Percentiles rank a stretch among this genome's conserved stretches.
Conservation (phyloP, 192 early-diverging fungal species). For the Umbelopsis vinacea region DNA sequence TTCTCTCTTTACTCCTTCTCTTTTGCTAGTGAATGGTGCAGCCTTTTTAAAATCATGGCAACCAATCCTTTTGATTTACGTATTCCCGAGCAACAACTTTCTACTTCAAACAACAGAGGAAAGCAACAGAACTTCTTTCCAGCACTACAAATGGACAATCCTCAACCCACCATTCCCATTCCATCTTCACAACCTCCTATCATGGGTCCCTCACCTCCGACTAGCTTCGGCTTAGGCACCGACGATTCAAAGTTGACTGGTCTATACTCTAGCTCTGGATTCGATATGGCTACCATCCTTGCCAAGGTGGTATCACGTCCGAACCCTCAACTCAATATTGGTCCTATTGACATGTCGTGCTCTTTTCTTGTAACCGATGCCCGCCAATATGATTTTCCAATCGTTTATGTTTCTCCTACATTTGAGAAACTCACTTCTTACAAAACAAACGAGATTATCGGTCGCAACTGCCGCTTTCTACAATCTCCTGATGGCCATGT, state of each 20-base stretch:
- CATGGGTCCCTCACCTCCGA: neutral
- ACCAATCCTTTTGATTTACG: neutral
- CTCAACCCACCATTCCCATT: neutral
- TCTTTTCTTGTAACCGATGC: conserved; percentile 52
- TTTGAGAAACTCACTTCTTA: conserved; percentile 63
- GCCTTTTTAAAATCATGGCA: neutral
- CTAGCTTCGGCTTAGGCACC: neutral
- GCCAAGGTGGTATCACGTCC: conserved; percentile 40
- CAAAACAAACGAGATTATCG: conserved; percentile 38
- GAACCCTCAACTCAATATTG: conserved; percentile 60
- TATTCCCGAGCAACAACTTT: neutral
- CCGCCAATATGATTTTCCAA: conserved; percentile 55
- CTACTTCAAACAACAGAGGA: neutral
- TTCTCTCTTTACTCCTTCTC: neutral
- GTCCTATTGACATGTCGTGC: conserved; percentile 62
- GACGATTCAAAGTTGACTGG: conserved; percentile 29
- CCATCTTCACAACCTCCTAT: neutral
- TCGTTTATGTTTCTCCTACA: conserved; percentile 63
- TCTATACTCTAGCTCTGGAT: conserved; percentile 53
- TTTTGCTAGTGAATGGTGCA: neutral
- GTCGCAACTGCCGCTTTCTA: conserved; percentile 49
- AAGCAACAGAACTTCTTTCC: neutral
- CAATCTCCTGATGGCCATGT: conserved; percentile 54
- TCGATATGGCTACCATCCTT: conserved; percentile 45
- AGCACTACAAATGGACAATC: neutral